These are phyloP conservation scores for Stylonectria norvegica DNA, from an alignment of 2,329 filamentous ascomycete species.

Conservation along the genomic window DNA sequence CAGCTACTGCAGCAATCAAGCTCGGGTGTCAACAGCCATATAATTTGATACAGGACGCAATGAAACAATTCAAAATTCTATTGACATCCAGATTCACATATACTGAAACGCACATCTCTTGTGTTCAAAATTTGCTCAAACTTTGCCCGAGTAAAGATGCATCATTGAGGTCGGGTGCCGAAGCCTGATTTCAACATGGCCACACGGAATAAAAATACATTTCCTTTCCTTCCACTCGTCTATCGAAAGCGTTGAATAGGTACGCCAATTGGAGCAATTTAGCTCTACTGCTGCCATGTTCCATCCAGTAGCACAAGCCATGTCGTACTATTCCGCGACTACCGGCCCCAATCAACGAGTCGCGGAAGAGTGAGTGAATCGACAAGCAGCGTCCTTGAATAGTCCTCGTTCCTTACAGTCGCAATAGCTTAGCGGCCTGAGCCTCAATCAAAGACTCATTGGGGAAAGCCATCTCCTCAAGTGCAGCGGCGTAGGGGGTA, in stretches of 20 bases:
- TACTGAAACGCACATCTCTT: too few species aligned
- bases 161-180: constrained; percentile 31
- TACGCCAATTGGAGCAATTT: constrained; percentile 24
- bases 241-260: constrained; percentile 32
- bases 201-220: constrained; percentile 42
- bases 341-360: too few species aligned
- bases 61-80: too few species aligned
- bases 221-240: constrained; percentile 34
- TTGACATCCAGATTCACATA: too few species aligned
- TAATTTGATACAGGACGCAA: too few species aligned
- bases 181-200: constrained; percentile 35
- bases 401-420: constrained; percentile 53
- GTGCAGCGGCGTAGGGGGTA: constrained; percentile 87
- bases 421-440: constrained; percentile 85
- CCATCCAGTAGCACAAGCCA: constrained; percentile 14
- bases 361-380: too few species aligned
- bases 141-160: too few species aligned
- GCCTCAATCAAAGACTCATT: constrained; percentile 82
- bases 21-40: too few species aligned
- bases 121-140: too few species aligned
- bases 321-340: too few species aligned
- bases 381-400: too few species aligned
- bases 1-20: too few species aligned
- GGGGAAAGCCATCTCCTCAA: constrained; percentile 96
- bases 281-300: constrained; percentile 14